These are phyloP conservation scores for Trypanosoma lewisi DNA, from an alignment of 208 protist species.

Conservation along the genomic window DNA sequence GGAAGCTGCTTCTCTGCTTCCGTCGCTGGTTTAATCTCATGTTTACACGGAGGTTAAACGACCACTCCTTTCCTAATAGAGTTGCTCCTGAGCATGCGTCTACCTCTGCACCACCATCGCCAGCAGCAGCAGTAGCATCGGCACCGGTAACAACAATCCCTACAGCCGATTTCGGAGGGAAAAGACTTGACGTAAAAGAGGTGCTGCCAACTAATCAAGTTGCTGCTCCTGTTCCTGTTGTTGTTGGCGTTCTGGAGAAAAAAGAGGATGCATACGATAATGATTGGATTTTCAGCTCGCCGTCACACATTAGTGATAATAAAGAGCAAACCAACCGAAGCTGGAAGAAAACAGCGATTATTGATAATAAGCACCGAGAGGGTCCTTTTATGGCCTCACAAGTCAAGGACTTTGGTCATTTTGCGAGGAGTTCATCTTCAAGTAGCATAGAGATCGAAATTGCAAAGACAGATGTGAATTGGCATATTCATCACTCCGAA, in stretches of 20 bases:
- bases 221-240: too few relatives aligned
- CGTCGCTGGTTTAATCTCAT: constrained; percentile 60
- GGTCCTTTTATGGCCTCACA: constrained; percentile 29
- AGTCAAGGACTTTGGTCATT: constrained; percentile 24
- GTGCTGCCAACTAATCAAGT: too few relatives aligned
- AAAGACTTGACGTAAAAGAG: too few relatives aligned
- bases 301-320: background rate
- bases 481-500: constrained; percentile 29
- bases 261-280: background rate
- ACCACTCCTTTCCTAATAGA: background rate
- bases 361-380: constrained; percentile 13
- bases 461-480: constrained; percentile 59
- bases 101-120: background rate
- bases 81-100: background rate
- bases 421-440: constrained; percentile 9
- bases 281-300: too few relatives aligned
- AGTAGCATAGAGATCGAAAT: constrained; percentile 55
- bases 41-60: constrained; percentile 34
- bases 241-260: background rate
- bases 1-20: constrained; percentile 32
- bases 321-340: background rate
- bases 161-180: background rate
- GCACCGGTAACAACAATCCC: background rate
- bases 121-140: background rate
- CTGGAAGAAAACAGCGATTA: background rate